phyloP scores from a whole-genome alignment of 2,329 filamentous ascomycete genomes.

The Beauveria bassiana region DNA sequence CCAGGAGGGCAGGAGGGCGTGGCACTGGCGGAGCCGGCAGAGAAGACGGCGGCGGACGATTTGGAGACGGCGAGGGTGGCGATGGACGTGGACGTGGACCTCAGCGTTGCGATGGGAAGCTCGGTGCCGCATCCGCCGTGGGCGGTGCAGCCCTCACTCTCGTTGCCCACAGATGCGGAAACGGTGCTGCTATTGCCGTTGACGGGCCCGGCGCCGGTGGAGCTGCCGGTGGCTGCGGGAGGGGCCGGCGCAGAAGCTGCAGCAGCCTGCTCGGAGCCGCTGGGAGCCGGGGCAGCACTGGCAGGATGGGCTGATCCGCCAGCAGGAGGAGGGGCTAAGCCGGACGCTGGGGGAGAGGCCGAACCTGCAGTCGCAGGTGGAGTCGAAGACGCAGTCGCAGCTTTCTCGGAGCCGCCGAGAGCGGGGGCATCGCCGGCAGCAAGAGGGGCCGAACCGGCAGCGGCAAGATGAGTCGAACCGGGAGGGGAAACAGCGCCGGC shows the following conservation, averaged over 20 bases:
- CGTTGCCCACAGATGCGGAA: background rate
- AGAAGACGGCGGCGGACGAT: background rate
- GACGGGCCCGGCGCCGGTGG: background rate
- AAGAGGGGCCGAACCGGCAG: background rate
- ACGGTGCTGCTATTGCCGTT: conserved; percentile 2
- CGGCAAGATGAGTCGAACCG: background rate
- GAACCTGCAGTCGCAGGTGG: too few species aligned
- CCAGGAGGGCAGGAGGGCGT: background rate
- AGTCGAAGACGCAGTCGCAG: too few species aligned
- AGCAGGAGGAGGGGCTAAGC: too few species aligned
- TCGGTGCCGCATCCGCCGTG: background rate
- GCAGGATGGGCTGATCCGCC: background rate
- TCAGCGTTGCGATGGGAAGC: background rate
- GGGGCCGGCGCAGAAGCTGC: background rate
- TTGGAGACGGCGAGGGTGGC: background rate
- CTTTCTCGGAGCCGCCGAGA: too few species aligned
- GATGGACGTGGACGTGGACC: background rate
- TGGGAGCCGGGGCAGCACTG: background rate
- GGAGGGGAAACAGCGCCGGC: too few species aligned
- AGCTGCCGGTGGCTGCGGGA: background rate
- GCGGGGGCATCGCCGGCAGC: background rate
- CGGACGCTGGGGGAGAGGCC: too few species aligned
- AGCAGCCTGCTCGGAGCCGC: background rate
- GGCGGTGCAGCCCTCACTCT: background rate
- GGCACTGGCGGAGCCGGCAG: background rate